Percentiles rank a stretch among this genome's conserved stretches.
Evolutionary conservation across 371 early-diverging fungal genomes (phyloP).

Genomic region (Mortierella sp.): DNA sequence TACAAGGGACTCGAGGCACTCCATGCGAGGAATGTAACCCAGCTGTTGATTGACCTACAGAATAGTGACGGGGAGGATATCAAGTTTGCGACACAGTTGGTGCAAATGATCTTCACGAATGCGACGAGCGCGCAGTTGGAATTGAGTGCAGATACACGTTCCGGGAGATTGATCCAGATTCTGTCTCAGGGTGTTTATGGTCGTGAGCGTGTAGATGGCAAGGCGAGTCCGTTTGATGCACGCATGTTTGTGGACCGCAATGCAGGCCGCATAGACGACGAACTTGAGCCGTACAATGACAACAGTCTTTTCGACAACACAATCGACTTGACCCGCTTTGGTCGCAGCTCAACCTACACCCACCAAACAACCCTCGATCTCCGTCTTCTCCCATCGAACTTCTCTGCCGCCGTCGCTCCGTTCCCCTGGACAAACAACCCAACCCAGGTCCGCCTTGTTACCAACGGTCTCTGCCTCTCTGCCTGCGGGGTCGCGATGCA

Average conservation of each 20-base stretch:
- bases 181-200: neutral
- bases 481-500: neutral
- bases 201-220: neutral
- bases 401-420: neutral
- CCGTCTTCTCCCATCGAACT: neutral
- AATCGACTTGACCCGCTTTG: neutral
- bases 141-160: neutral
- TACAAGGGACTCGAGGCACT: neutral
- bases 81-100: neutral
- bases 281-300: neutral
- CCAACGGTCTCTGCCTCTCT: neutral
- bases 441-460: neutral
- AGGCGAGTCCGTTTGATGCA: neutral
- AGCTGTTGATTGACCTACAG: neutral
- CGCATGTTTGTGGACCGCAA: neutral
- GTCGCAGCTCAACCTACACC: neutral
- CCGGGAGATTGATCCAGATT: neutral
- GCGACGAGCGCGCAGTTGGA: neutral
- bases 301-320: neutral
- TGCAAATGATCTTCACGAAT: neutral
- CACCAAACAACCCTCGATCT: neutral
- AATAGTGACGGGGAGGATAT: neutral
- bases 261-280: neutral
- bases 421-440: slow-evolving; percentile 15
- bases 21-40: neutral